These are phyloP conservation scores for Hyaloperonospora arabidopsidis DNA, from an alignment of 352 stramenopile genomes.

Conservation along the genomic window DNA sequence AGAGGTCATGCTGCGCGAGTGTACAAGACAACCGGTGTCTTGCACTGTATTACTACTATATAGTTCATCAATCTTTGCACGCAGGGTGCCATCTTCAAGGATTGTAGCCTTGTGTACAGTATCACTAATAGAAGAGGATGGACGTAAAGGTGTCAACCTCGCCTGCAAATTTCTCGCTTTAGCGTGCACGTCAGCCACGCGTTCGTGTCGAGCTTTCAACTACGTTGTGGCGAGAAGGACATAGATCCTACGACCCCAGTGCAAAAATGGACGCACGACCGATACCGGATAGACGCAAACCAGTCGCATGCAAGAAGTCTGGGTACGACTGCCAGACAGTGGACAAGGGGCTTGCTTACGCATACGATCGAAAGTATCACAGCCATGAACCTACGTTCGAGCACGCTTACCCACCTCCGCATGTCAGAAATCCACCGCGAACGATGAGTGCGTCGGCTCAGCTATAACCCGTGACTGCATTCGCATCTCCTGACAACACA, in stretches of 20 bases:
- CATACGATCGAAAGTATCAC: constrained; percentile 17
- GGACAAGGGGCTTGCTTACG: too few species aligned
- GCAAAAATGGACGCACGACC: constrained; percentile 77
- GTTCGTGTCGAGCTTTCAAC: constrained; percentile 51
- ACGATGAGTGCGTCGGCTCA: too few species aligned
- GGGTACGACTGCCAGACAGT: constrained; percentile 57
- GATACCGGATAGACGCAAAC: constrained; percentile 34
- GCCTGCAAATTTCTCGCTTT: constrained; percentile 39
- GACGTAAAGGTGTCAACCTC: constrained; percentile 25
- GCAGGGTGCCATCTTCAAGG: too few species aligned
- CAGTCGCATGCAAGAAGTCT: constrained; percentile 45
- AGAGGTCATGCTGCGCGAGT: constrained; percentile 41
- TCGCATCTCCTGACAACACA: constrained; percentile 10
- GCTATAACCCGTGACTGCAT: too few species aligned
- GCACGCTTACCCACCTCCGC: constrained; percentile 30
- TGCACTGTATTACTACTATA: constrained; percentile 2
- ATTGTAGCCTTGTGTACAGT: too few species aligned
- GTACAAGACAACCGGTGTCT: constrained; percentile 68
- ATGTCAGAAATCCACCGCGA: too few species aligned
- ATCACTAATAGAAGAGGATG: too few species aligned
- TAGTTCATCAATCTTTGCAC: constrained; percentile 14
- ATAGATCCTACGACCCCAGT: constrained; percentile 72
- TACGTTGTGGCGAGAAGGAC: constrained; percentile 76
- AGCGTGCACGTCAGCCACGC: constrained; percentile 50
- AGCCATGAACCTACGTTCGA: constrained; percentile 40